Evolutionary conservation across 805 yeast species (phyloP), one percentile per base, ranked within the genome.

Genomic region (Saccharomycopsis microspora): DNA sequence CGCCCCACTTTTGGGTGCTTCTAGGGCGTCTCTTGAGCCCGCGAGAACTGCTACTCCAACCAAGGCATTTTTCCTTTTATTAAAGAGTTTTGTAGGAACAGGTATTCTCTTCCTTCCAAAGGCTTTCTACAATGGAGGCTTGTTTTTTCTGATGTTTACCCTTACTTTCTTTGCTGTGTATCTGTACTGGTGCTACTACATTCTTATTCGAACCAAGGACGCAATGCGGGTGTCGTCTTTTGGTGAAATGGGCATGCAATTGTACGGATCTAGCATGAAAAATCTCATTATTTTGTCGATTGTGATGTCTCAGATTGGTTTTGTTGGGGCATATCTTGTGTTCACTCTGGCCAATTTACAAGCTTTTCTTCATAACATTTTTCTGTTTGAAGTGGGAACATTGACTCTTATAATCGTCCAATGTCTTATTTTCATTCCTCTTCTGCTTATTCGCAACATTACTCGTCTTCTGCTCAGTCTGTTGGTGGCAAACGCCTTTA

Each of bases 61-160:
- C 28, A 85, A 84, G 59, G 85, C 88, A 0, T 85, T 82, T 56
- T 75, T 84, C 52, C 64, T 85, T 48, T 66, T 85, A 55, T 64
- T 85, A 46, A 85, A 85, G 63, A 82, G 87, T 1, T 82, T 82
- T 58, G 76, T 82, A 3, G 90, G 90, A 2, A 82, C 90, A 0
- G 90, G 90, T 4, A 80, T 82, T 2, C 62, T 82, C 32, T 82
- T 82, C 53, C 62, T 82, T 30, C 88, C 89, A 2, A 75, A 70
- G 49, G 88, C 83, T 0, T 82, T 82, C 58, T 65, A 74, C 43
- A 82, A 81, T 60, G 90, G 94, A 48, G 94, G 94, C 0, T 60
- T 85, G 36, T 5, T 68, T 2, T 81, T 84, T 56, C 80, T 85
- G 35, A 62, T 72, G 4, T 42, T 62, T 1, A 69, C 76, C 51